Conservation (phyloP, 1,284 basidiomycete species). For the Trichosporon inkin region DNA sequence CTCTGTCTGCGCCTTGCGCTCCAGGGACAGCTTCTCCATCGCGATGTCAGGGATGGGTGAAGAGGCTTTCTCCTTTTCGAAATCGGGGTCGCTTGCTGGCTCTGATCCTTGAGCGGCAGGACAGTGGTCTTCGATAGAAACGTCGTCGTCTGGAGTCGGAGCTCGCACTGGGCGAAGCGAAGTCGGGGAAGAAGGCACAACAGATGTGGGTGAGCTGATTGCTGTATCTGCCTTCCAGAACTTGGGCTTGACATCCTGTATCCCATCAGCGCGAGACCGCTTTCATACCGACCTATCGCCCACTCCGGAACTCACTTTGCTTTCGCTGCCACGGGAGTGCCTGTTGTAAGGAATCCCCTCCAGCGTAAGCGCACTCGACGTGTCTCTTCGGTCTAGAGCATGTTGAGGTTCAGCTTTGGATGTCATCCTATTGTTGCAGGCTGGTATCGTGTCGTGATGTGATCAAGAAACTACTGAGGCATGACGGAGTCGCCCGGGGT, state of each 20-base stretch:
- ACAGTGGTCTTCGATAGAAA: background rate
- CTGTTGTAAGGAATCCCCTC: too few relatives aligned
- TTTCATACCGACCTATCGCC: background rate
- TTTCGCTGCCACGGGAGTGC: too few relatives aligned
- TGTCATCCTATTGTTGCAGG: too few relatives aligned
- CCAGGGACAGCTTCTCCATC: background rate
- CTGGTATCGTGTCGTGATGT: too few relatives aligned
- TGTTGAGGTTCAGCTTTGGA: too few relatives aligned
- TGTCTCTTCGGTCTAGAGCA: too few relatives aligned
- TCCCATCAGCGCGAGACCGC: background rate
- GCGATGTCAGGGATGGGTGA: background rate
- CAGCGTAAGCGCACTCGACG: too few relatives aligned
- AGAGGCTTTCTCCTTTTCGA: background rate
- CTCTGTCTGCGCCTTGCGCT: background rate
- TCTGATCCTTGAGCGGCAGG: too few relatives aligned
- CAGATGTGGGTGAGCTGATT: background rate
- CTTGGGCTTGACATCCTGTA: background rate
- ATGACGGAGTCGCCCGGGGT: too few relatives aligned
- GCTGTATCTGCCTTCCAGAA: background rate
- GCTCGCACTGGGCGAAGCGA: background rate
- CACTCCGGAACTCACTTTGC: too few relatives aligned
- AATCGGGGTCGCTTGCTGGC: too few relatives aligned
- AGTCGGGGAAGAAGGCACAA: background rate
- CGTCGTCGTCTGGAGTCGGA: background rate
- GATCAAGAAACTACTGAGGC: too few relatives aligned